Percentiles rank a stretch among this genome's conserved stretches.
Conservation (phyloP, 2,329 filamentous ascomycete species). For the Bipolaris oryzae region DNA sequence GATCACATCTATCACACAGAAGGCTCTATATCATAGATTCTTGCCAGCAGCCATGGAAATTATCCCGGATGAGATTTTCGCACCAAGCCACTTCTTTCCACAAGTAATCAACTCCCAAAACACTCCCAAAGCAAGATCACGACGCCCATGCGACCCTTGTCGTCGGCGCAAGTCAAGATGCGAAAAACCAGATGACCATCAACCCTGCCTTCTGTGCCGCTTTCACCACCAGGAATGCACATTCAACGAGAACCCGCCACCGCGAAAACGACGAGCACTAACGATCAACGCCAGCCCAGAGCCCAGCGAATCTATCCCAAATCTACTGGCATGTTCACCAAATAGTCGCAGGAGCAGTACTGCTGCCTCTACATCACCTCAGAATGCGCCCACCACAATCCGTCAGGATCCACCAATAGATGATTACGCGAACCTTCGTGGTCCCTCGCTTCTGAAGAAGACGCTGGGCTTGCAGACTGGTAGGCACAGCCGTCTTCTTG, state of each 20-base stretch:
- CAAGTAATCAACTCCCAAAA: constrained; percentile 6
- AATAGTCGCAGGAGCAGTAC: not conserved
- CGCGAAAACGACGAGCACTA: constrained; percentile 68
- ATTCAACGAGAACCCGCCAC: constrained; percentile 68
- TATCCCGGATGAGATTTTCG: constrained; percentile 18
- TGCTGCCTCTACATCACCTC: constrained; percentile 12
- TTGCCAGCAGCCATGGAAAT: constrained; percentile 21
- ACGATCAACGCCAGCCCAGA: constrained; percentile 11
- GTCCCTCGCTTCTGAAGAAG: constrained; percentile 43
- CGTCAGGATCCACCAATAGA: constrained; percentile 35
- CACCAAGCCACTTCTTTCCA: constrained; percentile 20
- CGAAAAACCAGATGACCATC: constrained; percentile 69
- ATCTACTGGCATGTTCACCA: constrained; percentile 2
- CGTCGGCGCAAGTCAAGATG: constrained; percentile 69
- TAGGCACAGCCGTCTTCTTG: constrained; percentile 38
- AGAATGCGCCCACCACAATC: constrained; percentile 20
- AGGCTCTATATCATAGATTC: not conserved
- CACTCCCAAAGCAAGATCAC: constrained; percentile 25
- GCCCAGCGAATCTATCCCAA: not conserved
- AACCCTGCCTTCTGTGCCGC: constrained; percentile 69
- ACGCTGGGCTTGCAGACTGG: constrained; percentile 44
- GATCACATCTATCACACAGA: not conserved
- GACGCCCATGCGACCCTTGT: constrained; percentile 70
- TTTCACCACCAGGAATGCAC: constrained; percentile 71
- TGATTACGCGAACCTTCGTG: constrained; percentile 43